Evolutionary conservation across 2,329 filamentous ascomycete species (phyloP).

Genomic region (Aspergillus sojae): DNA sequence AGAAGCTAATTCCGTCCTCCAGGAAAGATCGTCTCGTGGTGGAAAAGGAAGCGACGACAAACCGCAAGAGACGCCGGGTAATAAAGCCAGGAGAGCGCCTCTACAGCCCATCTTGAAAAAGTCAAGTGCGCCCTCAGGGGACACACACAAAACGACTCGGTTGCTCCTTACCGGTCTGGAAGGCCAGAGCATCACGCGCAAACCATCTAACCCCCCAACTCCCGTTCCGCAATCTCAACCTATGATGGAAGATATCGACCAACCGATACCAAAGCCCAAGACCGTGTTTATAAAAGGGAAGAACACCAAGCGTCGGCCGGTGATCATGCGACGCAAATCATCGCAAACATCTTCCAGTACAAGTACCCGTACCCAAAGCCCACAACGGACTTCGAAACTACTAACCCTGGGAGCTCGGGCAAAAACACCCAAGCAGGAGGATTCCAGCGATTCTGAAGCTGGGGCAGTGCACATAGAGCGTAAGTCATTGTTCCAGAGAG

Average conservation of each 20-base stretch:
- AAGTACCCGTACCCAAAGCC: constrained; percentile 18
- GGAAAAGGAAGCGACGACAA: constrained; percentile 4
- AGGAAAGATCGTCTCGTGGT: neutral
- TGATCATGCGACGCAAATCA: constrained; percentile 39
- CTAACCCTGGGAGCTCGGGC: constrained; percentile 7
- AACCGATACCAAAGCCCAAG: constrained; percentile 29
- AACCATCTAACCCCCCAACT: constrained; percentile 29
- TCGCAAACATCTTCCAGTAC: constrained; percentile 33
- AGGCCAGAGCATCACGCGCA: constrained; percentile 29
- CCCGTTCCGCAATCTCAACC: constrained; percentile 17
- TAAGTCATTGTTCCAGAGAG: neutral
- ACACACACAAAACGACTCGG: constrained; percentile 34
- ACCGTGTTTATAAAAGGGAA: constrained; percentile 33
- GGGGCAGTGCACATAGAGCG: constrained; percentile 1
- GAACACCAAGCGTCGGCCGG: constrained; percentile 32
- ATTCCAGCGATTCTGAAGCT: neutral
- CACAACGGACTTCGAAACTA: constrained; percentile 7
- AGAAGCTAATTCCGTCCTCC: neutral
- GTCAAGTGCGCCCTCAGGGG: constrained; percentile 27
- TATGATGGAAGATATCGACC: constrained; percentile 12
- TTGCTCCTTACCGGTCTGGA: constrained; percentile 31
- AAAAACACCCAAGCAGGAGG: neutral
- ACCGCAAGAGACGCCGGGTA: constrained; percentile 1
- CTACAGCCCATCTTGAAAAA: constrained; percentile 46
- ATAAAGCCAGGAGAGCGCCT: constrained; percentile 12